Evolutionary conservation across 2,329 filamentous ascomycete genomes (phyloP).

Genomic region (Colletotrichum lentis): DNA sequence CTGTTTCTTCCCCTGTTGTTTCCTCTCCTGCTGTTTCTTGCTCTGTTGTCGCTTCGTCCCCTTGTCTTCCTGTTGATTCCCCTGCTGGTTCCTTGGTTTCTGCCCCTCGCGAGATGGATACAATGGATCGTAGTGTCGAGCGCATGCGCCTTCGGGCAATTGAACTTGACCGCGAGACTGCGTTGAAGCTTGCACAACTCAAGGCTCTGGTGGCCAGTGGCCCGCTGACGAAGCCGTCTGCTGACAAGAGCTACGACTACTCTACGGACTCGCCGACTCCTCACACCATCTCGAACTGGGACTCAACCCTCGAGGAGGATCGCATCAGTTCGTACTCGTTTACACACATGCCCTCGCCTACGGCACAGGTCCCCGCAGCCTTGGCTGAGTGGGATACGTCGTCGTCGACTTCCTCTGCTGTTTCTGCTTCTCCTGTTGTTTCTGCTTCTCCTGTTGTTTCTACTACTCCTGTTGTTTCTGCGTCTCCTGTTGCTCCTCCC

Average conservation of each 20-base stretch:
- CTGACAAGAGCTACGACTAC: slow-evolving; percentile 20
- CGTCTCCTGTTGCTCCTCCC: not conserved
- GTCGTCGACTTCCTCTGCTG: not conserved
- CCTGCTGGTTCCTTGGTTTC: not conserved
- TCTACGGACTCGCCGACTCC: slow-evolving; percentile 14
- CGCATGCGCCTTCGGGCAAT: slow-evolving; percentile 7
- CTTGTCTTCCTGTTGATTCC: not conserved
- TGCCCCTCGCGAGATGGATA: slow-evolving; percentile 10
- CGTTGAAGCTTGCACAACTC: slow-evolving; percentile 13
- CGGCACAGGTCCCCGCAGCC: not conserved
- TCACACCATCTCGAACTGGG: slow-evolving; percentile 22
- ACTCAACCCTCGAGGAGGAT: slow-evolving; percentile 18
- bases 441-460: not conserved
- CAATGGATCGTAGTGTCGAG: slow-evolving; percentile 17
- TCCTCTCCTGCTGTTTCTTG: not conserved
- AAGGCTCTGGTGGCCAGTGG: slow-evolving; percentile 5
- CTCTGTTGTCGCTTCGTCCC: not conserved
- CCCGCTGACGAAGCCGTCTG: not conserved
- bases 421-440: not conserved
- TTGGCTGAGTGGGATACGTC: slow-evolving; percentile 17
- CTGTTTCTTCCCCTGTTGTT: not conserved
- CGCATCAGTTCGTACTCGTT: slow-evolving; percentile 3
- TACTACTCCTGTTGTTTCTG: not conserved
- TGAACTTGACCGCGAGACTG: slow-evolving; percentile 3
- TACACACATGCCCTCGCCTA: slow-evolving; percentile 1